A percentile compares a stretch with the other conserved stretches of the same genome.
Conservation (phyloP, 1,139 yeast species). For the Magnusiomyces clavatus region DNA sequence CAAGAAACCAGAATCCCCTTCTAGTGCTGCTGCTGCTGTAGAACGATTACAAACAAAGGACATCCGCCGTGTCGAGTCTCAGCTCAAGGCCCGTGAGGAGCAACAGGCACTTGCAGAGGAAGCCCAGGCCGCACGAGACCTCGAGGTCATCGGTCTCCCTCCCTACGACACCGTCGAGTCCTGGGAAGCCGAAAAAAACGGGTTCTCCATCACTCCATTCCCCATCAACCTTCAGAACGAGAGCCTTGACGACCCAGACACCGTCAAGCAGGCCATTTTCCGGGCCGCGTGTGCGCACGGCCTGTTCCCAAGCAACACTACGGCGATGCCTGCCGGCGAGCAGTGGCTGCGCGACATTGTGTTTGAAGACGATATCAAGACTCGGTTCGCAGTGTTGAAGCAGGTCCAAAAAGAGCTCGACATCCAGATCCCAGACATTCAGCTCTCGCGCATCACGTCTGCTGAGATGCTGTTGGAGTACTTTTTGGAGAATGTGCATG, state of each 20-base stretch:
- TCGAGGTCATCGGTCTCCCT: slow-evolving; percentile 14
- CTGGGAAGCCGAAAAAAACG: slow-evolving; percentile 8
- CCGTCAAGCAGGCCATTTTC: slow-evolving; percentile 9
- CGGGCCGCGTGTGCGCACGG: neutral
- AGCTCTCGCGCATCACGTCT: slow-evolving; percentile 44
- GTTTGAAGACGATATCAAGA: slow-evolving; percentile 7
- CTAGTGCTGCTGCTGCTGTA: too few relatives aligned
- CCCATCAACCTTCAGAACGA: slow-evolving; percentile 9
- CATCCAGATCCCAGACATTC: slow-evolving; percentile 57
- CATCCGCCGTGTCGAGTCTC: too few relatives aligned
- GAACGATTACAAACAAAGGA: too few relatives aligned
- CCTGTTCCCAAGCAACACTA: neutral
- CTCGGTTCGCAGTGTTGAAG: slow-evolving; percentile 53
- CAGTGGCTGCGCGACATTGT: slow-evolving; percentile 2
- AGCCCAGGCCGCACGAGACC: neutral
- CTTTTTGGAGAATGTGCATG: slow-evolving; percentile 40
- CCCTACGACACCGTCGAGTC: slow-evolving; percentile 3
- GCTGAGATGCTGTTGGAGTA: slow-evolving; percentile 42
- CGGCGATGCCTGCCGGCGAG: slow-evolving; percentile 2
- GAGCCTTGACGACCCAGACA: slow-evolving; percentile 3
- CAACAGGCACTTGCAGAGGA: too few relatives aligned
- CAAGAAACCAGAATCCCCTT: too few relatives aligned
- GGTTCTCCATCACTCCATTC: slow-evolving; percentile 9
- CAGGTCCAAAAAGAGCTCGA: slow-evolving; percentile 53
- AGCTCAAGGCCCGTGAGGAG: too few relatives aligned